phyloP scores from a whole-genome alignment of 352 stramenopile species.

The Globisporangium paroecandrum region DNA sequence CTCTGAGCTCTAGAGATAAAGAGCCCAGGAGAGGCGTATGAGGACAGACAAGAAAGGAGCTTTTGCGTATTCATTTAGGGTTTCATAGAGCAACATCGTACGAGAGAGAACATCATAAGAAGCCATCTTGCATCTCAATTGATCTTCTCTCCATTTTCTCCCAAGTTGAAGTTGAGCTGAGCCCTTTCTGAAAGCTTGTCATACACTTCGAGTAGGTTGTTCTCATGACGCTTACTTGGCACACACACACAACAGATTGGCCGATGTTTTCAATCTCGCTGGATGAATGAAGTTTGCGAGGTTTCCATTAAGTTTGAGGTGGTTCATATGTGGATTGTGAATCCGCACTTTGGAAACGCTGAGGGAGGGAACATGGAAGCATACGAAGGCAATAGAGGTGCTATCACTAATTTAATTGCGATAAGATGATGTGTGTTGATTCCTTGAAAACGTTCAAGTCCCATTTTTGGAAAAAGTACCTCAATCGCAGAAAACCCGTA shows the following conservation, averaged over 20 bases:
- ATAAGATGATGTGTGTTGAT: neutral
- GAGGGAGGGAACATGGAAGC: neutral
- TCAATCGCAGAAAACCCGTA: neutral
- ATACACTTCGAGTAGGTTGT: too few species aligned
- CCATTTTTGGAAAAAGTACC: neutral
- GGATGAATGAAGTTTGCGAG: neutral
- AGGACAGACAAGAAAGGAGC: neutral
- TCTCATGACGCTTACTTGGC: too few species aligned
- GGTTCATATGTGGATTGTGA: neutral
- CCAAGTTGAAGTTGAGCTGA: neutral
- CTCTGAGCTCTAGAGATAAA: neutral
- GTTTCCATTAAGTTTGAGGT: neutral
- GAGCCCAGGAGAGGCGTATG: neutral
- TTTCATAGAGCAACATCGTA: neutral
- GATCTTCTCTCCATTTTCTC: neutral
- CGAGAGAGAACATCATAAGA: neutral
- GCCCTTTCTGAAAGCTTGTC: too few species aligned
- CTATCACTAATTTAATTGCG: neutral
- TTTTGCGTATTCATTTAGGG: neutral
- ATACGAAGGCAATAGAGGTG: neutral
- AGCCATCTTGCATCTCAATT: neutral
- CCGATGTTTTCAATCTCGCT: neutral
- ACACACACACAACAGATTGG: too few species aligned
- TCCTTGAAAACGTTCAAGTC: too few species aligned
- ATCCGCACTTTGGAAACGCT: neutral